These are phyloP conservation scores for Rhizopogon roseolus DNA, from an alignment of 768 basidiomycete species.

Conservation along the genomic window DNA sequence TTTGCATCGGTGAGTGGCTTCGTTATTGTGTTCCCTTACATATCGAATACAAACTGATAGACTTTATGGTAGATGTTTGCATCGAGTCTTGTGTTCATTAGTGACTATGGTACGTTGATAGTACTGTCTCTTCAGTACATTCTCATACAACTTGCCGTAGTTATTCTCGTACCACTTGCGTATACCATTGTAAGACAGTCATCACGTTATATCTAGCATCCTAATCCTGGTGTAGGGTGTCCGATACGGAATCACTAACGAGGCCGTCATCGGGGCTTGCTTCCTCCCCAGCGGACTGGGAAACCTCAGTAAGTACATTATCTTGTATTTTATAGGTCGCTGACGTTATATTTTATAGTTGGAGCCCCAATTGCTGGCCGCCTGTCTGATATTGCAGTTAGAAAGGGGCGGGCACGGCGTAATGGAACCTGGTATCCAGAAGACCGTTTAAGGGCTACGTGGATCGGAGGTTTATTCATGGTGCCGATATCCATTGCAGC, in stretches of 20 bases:
- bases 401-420: conserved; percentile 38
- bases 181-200: conserved; percentile 29
- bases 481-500: conserved; percentile 44
- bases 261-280: conserved; percentile 29
- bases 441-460: conserved; percentile 49
- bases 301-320: conserved; percentile 23
- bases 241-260: conserved; percentile 31
- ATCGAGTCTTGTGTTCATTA: conserved; percentile 14
- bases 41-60: neutral
- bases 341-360: conserved; percentile 28
- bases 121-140: neutral
- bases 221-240: conserved; percentile 20
- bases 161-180: conserved; percentile 29
- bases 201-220: neutral
- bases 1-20: conserved; percentile 37
- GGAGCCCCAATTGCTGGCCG: conserved; percentile 54
- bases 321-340: neutral
- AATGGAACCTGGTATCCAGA: conserved; percentile 57
- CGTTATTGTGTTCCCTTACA: neutral
- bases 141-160: conserved; percentile 6
- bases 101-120: conserved; percentile 22
- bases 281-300: conserved; percentile 32
- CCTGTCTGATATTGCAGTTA: conserved; percentile 47
- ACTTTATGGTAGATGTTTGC: conserved; percentile 41
- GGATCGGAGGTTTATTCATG: conserved; percentile 38